phyloP scores from a whole-genome alignment of 2,329 filamentous ascomycete species.

The Coleophoma crateriformis region DNA sequence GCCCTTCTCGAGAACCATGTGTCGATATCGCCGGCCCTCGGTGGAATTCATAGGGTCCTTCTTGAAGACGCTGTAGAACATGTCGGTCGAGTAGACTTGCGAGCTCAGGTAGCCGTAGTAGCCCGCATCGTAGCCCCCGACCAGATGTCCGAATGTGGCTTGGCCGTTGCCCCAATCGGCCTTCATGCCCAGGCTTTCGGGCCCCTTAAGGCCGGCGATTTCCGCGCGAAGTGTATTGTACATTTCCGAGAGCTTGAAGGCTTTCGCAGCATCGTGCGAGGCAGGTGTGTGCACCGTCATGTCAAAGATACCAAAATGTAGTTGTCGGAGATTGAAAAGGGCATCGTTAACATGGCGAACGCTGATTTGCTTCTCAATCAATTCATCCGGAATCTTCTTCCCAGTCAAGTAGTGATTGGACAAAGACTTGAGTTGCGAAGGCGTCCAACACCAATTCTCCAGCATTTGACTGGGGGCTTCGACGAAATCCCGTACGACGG shows the following conservation, averaged over 20 bases:
- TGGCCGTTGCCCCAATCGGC: slow-evolving; percentile 67
- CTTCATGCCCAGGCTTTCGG: slow-evolving; percentile 55
- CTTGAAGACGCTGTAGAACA: slow-evolving; percentile 80
- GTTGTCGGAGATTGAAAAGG: slow-evolving; percentile 70
- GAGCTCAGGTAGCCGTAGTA: slow-evolving; percentile 75
- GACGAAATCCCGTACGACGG: slow-evolving; percentile 62
- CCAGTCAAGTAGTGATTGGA: slow-evolving; percentile 69
- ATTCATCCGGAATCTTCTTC: slow-evolving; percentile 66
- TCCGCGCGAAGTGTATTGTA: slow-evolving; percentile 71
- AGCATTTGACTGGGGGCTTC: slow-evolving; percentile 70
- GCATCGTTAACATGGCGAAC: slow-evolving; percentile 80
- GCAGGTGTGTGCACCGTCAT: slow-evolving; percentile 73
- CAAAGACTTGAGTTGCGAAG: slow-evolving; percentile 57
- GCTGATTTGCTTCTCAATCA: slow-evolving; percentile 67
- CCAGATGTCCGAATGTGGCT: slow-evolving; percentile 76
- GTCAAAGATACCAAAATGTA: slow-evolving; percentile 79
- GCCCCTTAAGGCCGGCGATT: slow-evolving; percentile 69
- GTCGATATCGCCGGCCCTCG: slow-evolving; percentile 70
- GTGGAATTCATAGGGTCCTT: slow-evolving; percentile 70
- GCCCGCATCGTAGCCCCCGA: slow-evolving; percentile 79
- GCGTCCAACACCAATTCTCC: slow-evolving; percentile 72
- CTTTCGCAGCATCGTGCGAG: slow-evolving; percentile 63
- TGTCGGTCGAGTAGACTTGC: slow-evolving; percentile 77
- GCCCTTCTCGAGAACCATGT: slow-evolving; percentile 72
- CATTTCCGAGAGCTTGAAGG: slow-evolving; percentile 56